phyloP scores from a whole-genome alignment of 179 eudicot genomes.

The Corrigiola litoralis region DNA sequence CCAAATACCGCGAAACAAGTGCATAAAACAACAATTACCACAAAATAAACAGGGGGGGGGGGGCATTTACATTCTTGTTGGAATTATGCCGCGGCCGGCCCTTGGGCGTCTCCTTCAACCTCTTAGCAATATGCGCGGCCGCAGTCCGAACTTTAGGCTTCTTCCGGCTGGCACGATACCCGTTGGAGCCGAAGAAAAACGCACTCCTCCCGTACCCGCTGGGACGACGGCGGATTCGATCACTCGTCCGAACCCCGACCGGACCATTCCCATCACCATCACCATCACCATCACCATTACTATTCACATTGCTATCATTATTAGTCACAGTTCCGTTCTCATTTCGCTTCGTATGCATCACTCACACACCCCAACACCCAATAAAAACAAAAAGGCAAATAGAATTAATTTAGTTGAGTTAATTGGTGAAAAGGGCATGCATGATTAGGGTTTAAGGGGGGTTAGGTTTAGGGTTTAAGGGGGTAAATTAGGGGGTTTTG shows the following conservation, averaged over 20 bases:
- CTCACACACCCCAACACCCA: too few species aligned
- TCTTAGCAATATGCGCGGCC: slow-evolving; percentile 82
- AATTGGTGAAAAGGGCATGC: slow-evolving; percentile 24
- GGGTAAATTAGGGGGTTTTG: neutral
- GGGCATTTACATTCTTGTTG: slow-evolving; percentile 32
- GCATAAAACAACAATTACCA: neutral
- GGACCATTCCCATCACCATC: slow-evolving; percentile 1
- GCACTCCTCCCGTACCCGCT: slow-evolving; percentile 40
- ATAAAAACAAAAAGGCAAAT: neutral
- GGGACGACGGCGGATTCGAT: slow-evolving; percentile 60
- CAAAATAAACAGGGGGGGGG: neutral
- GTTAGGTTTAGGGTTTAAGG: slow-evolving; percentile 9
- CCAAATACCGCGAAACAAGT: neutral
- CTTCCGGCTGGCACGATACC: slow-evolving; percentile 43
- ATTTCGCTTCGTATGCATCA: slow-evolving; percentile 41
- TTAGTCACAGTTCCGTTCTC: slow-evolving; percentile 18
- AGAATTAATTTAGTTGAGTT: neutral
- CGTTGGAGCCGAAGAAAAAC: slow-evolving; percentile 20
- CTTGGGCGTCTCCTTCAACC: slow-evolving; percentile 64
- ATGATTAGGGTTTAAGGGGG: neutral
- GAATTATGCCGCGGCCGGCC: slow-evolving; percentile 33
- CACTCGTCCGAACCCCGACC: slow-evolving; percentile 59
- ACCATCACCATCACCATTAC: neutral
- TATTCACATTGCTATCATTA: neutral
- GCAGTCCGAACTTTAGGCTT: slow-evolving; percentile 72